phyloP scores from a whole-genome alignment of 2,329 filamentous ascomycete genomes.

The Dothideomycetes sp. region DNA sequence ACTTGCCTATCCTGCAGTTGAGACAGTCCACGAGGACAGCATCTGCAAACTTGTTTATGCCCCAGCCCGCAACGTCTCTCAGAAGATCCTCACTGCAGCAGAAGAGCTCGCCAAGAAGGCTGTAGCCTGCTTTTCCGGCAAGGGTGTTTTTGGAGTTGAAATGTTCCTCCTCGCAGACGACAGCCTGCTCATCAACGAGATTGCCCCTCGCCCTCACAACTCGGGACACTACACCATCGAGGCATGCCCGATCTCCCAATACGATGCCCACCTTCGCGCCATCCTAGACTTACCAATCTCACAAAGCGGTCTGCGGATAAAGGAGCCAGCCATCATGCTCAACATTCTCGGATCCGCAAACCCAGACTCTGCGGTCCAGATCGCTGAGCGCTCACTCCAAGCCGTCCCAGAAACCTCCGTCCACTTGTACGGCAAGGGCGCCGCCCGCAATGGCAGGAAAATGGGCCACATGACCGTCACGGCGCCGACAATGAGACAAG shows the following conservation, averaged over 20 bases:
- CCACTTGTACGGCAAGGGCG: slow-evolving; percentile 85
- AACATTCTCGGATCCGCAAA: slow-evolving; percentile 66
- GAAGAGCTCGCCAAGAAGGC: slow-evolving; percentile 70
- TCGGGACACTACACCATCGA: slow-evolving; percentile 95
- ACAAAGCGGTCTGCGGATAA: slow-evolving; percentile 42
- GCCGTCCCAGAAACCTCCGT: slow-evolving; percentile 48
- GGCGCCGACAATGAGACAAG: slow-evolving; percentile 53
- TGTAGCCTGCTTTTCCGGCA: slow-evolving; percentile 68
- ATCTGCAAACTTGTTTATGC: slow-evolving; percentile 90
- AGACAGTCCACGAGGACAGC: slow-evolving; percentile 90
- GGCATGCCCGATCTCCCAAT: slow-evolving; percentile 80
- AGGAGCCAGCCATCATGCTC: slow-evolving; percentile 60
- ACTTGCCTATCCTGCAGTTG: slow-evolving; percentile 76
- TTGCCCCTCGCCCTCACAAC: slow-evolving; percentile 77
- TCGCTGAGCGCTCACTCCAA: slow-evolving; percentile 45
- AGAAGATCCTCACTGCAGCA: slow-evolving; percentile 51
- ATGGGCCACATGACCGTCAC: slow-evolving; percentile 90
- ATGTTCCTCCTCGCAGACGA: slow-evolving; percentile 76
- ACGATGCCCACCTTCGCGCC: slow-evolving; percentile 76
- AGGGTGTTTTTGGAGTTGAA: slow-evolving; percentile 92
- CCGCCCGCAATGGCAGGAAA: slow-evolving; percentile 76
- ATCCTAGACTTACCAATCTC: slow-evolving; percentile 59
- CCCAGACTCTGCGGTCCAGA: slow-evolving; percentile 50
- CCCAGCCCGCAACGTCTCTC: slow-evolving; percentile 62
- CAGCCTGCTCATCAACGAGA: slow-evolving; percentile 70